Percentiles rank a stretch among this genome's conserved stretches.
Evolutionary conservation across 352 stramenopile species (phyloP).

Genomic region (Pythium dissimile): DNA sequence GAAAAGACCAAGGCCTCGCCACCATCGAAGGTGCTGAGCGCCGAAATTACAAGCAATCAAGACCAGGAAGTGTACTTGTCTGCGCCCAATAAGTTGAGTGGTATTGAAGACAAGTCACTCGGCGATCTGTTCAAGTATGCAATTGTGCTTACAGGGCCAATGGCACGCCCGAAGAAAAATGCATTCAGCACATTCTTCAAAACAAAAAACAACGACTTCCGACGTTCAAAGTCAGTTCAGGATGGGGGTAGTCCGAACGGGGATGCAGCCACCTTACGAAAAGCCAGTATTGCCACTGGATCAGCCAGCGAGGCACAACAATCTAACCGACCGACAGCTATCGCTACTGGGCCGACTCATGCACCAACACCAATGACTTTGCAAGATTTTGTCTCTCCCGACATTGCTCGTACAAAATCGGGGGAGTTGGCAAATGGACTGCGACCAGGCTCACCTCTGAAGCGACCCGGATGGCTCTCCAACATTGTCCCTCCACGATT

Average conservation of each 20-base stretch:
- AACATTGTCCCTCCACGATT: conserved; percentile 27
- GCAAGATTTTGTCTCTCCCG: background rate
- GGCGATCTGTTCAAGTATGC: conserved; percentile 70
- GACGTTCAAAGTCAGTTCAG: conserved; percentile 25
- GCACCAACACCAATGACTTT: background rate
- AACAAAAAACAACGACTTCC: conserved; percentile 33
- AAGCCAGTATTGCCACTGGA: conserved; percentile 13
- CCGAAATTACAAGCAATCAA: background rate
- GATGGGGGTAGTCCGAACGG: background rate
- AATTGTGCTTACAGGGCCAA: conserved; percentile 54
- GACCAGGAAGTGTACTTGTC: background rate
- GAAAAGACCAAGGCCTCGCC: background rate
- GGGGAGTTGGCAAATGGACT: background rate
- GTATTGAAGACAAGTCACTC: conserved; percentile 44
- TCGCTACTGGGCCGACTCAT: background rate
- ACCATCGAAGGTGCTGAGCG: background rate
- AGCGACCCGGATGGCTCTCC: conserved; percentile 18
- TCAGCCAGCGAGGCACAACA: conserved; percentile 11
- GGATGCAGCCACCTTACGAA: background rate
- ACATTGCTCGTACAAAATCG: background rate
- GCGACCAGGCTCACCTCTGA: conserved; percentile 20
- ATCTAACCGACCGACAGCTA: background rate
- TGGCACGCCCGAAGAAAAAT: conserved; percentile 33
- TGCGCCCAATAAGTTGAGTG: background rate
- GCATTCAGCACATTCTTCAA: conserved; percentile 35